Conservation (phyloP, 306 rosid genomes). For the Prinsepia uniflora region DNA sequence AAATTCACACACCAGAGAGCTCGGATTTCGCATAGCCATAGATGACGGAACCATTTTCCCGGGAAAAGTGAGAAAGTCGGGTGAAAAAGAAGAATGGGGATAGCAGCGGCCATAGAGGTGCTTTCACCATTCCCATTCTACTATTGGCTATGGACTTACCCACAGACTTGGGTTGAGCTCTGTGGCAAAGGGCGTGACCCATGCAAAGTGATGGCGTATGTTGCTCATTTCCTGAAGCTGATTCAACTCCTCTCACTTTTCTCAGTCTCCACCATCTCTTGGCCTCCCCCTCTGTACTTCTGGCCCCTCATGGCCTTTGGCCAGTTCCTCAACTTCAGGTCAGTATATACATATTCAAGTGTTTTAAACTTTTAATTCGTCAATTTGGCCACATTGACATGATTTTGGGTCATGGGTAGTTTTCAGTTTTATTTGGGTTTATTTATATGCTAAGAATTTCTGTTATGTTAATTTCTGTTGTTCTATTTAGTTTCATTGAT, state of each 20-base stretch:
- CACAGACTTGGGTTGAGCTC: slow-evolving; percentile 69
- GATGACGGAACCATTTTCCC: not conserved
- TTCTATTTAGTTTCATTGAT: not conserved
- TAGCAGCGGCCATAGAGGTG: slow-evolving; percentile 48
- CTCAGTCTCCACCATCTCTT: slow-evolving; percentile 57
- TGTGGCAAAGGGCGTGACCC: slow-evolving; percentile 78
- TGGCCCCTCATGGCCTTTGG: slow-evolving; percentile 83
- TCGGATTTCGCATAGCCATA: no score
- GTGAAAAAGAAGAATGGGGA: slow-evolving; percentile 35
- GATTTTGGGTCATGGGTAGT: not conserved
- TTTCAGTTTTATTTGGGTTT: not conserved
- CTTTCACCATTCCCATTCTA: slow-evolving; percentile 73
- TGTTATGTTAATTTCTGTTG: not conserved
- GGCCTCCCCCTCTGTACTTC: slow-evolving; percentile 79
- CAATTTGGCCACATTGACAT: no score
- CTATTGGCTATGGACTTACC: slow-evolving; percentile 59
- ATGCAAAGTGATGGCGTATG: slow-evolving; percentile 58
- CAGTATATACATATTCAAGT: not conserved
- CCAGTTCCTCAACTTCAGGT: slow-evolving; percentile 84
- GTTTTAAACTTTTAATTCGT: not conserved
- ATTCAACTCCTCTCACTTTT: slow-evolving; percentile 65
- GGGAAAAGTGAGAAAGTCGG: slow-evolving; percentile 23
- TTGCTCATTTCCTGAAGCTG: slow-evolving; percentile 59
- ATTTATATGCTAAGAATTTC: not conserved
- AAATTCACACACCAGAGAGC: not conserved